Base-by-base conservation (phyloP, 2,329 filamentous ascomycete species). In the Trichoderma afroharzianum region DNA sequence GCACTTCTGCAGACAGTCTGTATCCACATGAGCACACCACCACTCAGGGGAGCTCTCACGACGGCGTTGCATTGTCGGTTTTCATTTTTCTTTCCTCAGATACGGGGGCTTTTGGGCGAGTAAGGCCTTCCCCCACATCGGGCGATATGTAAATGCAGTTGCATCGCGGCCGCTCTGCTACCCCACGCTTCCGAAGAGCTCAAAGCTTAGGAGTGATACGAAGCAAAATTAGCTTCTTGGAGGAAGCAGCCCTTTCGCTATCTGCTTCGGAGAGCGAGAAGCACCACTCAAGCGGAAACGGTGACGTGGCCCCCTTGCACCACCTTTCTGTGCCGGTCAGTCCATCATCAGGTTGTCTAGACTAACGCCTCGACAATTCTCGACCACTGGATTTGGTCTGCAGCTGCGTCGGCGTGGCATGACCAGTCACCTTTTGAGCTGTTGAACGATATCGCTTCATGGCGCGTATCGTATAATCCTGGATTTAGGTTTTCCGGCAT, bases 281-380 rank as follows among this genome's bases (percentile, higher is more conserved):
- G 21, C 33, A 33, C 18, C 63, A 26, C 32, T 67, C 50, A 30
- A 43, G 24, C 21, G 50, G 32, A 67, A 67, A 30, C 21, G 47
- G 63, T 43, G 63, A 53, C 50, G 32, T 30, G 63, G 28, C 43
- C 50, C 53, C 15, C 33, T 67, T n/a, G 43, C 63, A 67, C 33
- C 63, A 67, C 33, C 53, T 26, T 53, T 12, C 9, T 58, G 24
- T 26, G n/a, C 14, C 12, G 15, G 63, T 67, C 63, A 67, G 63
- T 57, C 32, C 63, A 67, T 67, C 28, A 67, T 58, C 63, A 67
- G 30, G 63, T 43, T 67, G 63, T 67, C 63, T 24, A 43, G 50
- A 67, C 63, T 55, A n/a, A n/a, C 11, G 50, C 50, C 50, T 36
- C 50, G 24, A 21, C 24, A 30, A 24, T 28, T 67, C 24, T 67